Conservation (phyloP, 129 eudicot species). For the Artemisia argyi region DNA sequence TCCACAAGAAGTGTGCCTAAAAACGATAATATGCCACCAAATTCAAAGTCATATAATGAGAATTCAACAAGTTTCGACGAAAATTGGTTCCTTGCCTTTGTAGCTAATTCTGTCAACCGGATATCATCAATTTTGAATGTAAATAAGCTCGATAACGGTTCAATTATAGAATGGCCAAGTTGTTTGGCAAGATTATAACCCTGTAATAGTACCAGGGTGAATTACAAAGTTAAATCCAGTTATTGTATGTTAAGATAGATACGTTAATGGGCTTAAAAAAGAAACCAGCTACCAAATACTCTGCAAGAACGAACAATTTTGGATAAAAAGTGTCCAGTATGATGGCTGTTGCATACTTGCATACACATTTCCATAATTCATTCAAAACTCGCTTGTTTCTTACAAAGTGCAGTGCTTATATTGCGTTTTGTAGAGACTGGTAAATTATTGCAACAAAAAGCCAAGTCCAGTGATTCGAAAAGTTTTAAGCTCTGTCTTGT, state of each 20-base stretch:
- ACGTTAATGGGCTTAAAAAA: too few species aligned
- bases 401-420: not conserved
- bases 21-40: slow-evolving; percentile 24
- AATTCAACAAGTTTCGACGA: not conserved
- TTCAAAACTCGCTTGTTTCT: not conserved
- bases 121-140: slow-evolving; percentile 92
- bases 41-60: slow-evolving; percentile 22
- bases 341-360: not conserved
- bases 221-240: too few species aligned
- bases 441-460: not conserved
- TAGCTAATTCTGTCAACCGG: slow-evolving; percentile 72
- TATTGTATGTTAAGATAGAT: too few species aligned
- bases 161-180: slow-evolving; percentile 88
- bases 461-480: slow-evolving; percentile 2
- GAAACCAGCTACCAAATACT: slow-evolving; percentile 46
- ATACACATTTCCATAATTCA: not conserved
- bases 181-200: slow-evolving; percentile 55
- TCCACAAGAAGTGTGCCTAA: slow-evolving; percentile 82
- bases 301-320: not conserved
- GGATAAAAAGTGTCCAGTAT: not conserved
- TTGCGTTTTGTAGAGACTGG: not conserved
- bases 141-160: slow-evolving; percentile 95
- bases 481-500: too few species aligned
- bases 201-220: too few species aligned
- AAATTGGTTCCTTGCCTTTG: slow-evolving; percentile 44